These are phyloP conservation scores for Piloderma croceum DNA, from an alignment of 768 basidiomycete genomes.

Conservation along the genomic window DNA sequence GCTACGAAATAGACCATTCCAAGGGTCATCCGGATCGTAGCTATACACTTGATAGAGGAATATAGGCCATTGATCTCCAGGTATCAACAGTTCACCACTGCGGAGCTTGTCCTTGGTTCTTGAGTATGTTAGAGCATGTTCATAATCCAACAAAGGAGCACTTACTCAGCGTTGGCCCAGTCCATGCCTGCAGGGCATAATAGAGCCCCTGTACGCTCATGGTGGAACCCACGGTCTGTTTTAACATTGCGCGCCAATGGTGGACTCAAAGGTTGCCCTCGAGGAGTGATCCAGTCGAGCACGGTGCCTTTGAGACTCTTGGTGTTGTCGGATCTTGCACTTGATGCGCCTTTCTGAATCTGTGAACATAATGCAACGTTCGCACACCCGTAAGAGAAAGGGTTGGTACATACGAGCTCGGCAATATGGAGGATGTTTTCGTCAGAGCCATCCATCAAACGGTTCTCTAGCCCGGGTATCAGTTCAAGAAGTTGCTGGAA, in stretches of 20 bases:
- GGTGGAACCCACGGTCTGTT: no score
- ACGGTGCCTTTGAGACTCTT: slow-evolving; percentile 15
- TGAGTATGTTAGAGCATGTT: not conserved
- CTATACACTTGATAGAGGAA: slow-evolving; percentile 16
- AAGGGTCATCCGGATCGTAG: no score
- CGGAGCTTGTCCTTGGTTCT: no score
- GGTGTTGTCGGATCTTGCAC: no score
- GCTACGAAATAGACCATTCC: no score
- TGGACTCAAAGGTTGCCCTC: slow-evolving; percentile 9
- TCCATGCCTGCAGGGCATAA: not conserved
- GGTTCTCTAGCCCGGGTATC: slow-evolving; percentile 12
- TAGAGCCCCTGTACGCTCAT: no score
- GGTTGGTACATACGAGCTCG: slow-evolving; percentile 11
- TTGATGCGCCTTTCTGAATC: slow-evolving; percentile 22
- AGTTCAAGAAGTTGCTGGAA: slow-evolving; percentile 10
- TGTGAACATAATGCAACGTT: slow-evolving; percentile 3
- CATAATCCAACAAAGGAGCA: not conserved
- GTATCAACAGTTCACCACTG: slow-evolving; percentile 12
- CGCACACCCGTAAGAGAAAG: no score
- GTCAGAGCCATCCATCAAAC: slow-evolving; percentile 14
- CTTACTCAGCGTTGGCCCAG: not conserved
- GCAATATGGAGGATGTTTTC: slow-evolving; percentile 15
- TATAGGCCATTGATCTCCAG: slow-evolving; percentile 21
- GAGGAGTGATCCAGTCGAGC: slow-evolving; percentile 22
- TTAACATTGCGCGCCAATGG: no score